Evolutionary conservation across 768 basidiomycete genomes (phyloP).

Genomic region (Phlebiopsis gigantea): DNA sequence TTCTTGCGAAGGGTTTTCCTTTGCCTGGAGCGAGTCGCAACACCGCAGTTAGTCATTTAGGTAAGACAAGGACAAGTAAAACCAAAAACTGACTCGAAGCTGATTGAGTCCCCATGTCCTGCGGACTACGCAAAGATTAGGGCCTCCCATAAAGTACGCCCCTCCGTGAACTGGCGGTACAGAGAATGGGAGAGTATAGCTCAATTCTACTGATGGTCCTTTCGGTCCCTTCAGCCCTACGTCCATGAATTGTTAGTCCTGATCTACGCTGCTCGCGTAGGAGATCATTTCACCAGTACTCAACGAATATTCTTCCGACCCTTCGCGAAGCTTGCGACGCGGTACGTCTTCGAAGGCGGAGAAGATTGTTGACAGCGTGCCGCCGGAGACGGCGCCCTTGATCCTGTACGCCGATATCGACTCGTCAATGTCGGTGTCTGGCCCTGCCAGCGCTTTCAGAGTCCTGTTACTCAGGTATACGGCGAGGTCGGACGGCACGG

Average conservation of each 20-base stretch:
- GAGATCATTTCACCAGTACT: constrained; percentile 34
- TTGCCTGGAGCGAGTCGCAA: not conserved
- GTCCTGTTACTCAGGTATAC: constrained; percentile 67
- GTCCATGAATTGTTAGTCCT: not conserved
- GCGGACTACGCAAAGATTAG: constrained; percentile 47
- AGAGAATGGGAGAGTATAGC: constrained; percentile 34
- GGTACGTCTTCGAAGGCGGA: constrained; percentile 29
- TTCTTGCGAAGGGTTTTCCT: constrained; percentile 16
- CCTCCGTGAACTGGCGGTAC: constrained; percentile 32
- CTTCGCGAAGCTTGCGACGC: constrained; percentile 22
- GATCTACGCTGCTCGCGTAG: not conserved
- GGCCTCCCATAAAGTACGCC: constrained; percentile 38
- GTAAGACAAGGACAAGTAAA: no score
- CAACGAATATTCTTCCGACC: constrained; percentile 33
- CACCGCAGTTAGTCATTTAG: not conserved
- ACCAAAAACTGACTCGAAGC: constrained; percentile 13
- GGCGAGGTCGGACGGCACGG: constrained; percentile 64
- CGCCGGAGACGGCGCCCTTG: constrained; percentile 54
- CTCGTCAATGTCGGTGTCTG: constrained; percentile 36
- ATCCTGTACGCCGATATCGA: constrained; percentile 52
- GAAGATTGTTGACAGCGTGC: constrained; percentile 46
- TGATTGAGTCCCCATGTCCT: constrained; percentile 52
- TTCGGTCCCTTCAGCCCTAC: not conserved
- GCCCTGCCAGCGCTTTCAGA: constrained; percentile 43
- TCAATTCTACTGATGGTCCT: constrained; percentile 11